phyloP scores from a whole-genome alignment of 306 rosid genomes.

The Acacia crassicarpa region DNA sequence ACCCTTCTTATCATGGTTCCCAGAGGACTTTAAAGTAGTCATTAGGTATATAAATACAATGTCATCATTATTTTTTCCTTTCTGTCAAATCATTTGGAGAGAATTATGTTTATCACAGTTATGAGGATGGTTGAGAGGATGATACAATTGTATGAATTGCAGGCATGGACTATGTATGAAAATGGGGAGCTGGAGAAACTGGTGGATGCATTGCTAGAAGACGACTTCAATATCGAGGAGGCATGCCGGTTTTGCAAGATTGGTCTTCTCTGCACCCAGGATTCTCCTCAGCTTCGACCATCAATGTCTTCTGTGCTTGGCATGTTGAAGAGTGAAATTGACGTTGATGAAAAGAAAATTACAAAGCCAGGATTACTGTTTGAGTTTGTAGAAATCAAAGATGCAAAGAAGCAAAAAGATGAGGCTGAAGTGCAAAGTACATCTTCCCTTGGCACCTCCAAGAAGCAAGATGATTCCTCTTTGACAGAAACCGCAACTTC shows the following conservation, averaged over 20 bases:
- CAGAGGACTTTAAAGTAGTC: no score
- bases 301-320: conserved; percentile 61
- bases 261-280: conserved; percentile 83
- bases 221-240: conserved; percentile 49
- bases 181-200: conserved; percentile 53
- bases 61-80: no score
- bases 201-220: conserved; percentile 43
- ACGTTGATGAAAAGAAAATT: conserved; percentile 46
- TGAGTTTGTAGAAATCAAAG: conserved; percentile 44
- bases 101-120: neutral
- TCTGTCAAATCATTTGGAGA: neutral
- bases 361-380: conserved; percentile 69
- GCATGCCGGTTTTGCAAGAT: conserved; percentile 62
- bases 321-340: conserved; percentile 63
- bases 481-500: conserved; percentile 43
- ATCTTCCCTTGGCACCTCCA: conserved; percentile 32
- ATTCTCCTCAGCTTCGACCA: conserved; percentile 76
- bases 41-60: no score
- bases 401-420: conserved; percentile 26
- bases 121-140: conserved; percentile 15
- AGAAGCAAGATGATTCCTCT: conserved; percentile 43
- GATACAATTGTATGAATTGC: conserved; percentile 27
- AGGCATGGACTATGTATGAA: conserved; percentile 72
- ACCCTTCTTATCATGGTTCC: no score
- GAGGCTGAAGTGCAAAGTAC: conserved; percentile 32